phyloP scores from a whole-genome alignment of 176 grass and related monocot species.

The Metroxylon sagu region DNA sequence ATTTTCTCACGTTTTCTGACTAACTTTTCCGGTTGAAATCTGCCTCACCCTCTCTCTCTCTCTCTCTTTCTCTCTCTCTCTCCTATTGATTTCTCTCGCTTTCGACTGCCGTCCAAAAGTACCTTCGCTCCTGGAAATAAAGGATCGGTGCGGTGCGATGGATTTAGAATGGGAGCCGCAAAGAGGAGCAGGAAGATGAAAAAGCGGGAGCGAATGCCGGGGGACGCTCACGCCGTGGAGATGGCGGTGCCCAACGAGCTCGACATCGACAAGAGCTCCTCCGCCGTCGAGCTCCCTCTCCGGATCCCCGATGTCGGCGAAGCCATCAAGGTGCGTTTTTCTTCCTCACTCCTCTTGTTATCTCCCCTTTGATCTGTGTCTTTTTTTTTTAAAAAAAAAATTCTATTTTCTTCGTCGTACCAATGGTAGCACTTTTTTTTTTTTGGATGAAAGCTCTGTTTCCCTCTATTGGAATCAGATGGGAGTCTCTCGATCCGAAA shows the following conservation, averaged over 20 bases:
- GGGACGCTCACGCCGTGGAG: not conserved
- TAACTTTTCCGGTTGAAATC: too few species aligned
- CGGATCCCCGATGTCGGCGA: slow-evolving; percentile 33
- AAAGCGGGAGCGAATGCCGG: not conserved
- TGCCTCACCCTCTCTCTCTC: too few species aligned
- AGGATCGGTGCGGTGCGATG: not conserved
- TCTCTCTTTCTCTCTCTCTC: too few species aligned
- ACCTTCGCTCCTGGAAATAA: too few species aligned
- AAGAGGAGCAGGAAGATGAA: slow-evolving; percentile 2
- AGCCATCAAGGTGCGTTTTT: slow-evolving; percentile 24
- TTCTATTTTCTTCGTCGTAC: too few species aligned
- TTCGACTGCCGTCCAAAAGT: too few species aligned
- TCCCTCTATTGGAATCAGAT: too few species aligned
- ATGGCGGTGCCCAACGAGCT: slow-evolving; percentile 14
- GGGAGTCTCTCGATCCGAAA: too few species aligned
- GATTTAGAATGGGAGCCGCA: slow-evolving; percentile 6
- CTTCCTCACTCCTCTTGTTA: slow-evolving; percentile 1
- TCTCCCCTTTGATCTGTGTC: not conserved
- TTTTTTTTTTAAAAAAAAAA: too few species aligned
- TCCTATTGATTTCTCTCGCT: too few species aligned
- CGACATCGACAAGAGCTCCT: slow-evolving; percentile 2
- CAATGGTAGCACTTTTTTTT: too few species aligned
- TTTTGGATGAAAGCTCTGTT: not conserved
- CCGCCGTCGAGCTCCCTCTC: slow-evolving; percentile 14
- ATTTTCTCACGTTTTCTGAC: too few species aligned